These are phyloP conservation scores for Grosmannia serpens DNA, from an alignment of 2,329 filamentous ascomycete species.

Conservation along the genomic window DNA sequence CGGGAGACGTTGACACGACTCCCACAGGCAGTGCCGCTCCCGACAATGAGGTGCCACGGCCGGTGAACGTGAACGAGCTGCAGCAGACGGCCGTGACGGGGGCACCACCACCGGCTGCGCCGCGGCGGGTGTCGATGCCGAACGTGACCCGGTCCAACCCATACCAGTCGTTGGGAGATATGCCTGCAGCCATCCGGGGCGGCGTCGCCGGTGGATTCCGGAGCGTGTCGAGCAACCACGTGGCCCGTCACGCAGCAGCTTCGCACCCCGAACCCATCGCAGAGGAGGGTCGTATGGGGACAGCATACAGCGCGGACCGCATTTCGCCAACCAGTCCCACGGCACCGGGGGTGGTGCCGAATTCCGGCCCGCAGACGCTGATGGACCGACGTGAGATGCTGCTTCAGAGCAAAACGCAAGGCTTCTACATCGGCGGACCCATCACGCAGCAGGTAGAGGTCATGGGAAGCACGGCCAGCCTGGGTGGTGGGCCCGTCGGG, in stretches of 20 bases:
- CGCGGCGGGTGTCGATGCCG: slow-evolving; percentile 9
- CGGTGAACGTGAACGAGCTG: slow-evolving; percentile 52
- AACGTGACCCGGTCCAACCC: slow-evolving; percentile 14
- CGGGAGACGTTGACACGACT: too few relatives aligned
- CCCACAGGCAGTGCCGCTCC: neutral
- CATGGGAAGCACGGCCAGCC: slow-evolving; percentile 1
- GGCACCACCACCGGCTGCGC: slow-evolving; percentile 26
- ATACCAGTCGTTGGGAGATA: slow-evolving; percentile 5
- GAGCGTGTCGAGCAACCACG: slow-evolving; percentile 13
- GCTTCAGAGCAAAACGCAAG: slow-evolving; percentile 38
- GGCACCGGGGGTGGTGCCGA: slow-evolving; percentile 35
- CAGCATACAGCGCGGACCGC: neutral
- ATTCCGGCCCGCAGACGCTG: slow-evolving; percentile 41
- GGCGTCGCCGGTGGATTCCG: slow-evolving; percentile 9
- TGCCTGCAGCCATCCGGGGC: neutral
- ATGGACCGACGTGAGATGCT: slow-evolving; percentile 44
- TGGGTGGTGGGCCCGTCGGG: neutral
- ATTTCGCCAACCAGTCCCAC: neutral
- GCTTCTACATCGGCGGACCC: slow-evolving; percentile 18
- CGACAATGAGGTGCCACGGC: slow-evolving; percentile 40
- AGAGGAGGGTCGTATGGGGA: slow-evolving; percentile 25
- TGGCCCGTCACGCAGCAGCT: slow-evolving; percentile 16
- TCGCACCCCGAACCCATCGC: slow-evolving; percentile 27
- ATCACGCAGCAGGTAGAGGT: slow-evolving; percentile 9
- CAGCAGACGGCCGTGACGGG: slow-evolving; percentile 49